Evolutionary conservation across 352 stramenopile genomes (phyloP).

Genomic region (Globisporangium iwayamae): DNA sequence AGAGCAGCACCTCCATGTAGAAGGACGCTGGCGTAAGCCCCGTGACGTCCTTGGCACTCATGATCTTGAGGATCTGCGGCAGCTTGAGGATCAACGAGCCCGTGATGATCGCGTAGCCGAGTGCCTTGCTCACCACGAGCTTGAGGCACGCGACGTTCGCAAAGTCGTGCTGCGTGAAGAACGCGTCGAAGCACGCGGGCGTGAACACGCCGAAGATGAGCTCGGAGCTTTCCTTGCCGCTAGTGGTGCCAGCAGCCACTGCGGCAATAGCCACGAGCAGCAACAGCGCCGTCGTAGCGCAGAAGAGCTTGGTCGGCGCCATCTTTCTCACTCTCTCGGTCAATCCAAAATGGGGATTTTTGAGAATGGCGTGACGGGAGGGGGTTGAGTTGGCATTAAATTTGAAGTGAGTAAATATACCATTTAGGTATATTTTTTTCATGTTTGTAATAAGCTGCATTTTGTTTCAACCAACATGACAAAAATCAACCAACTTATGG

Average conservation of each 20-base stretch:
- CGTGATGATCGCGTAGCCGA: slow-evolving; percentile 87
- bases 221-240: slow-evolving; percentile 25
- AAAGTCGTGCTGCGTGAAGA: slow-evolving; percentile 81
- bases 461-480: no score
- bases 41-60: slow-evolving; percentile 74
- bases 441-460: no score
- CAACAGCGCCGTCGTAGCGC: slow-evolving; percentile 7
- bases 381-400: background rate
- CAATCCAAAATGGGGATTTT: background rate
- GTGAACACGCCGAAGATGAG: slow-evolving; percentile 73
- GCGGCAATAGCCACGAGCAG: slow-evolving; percentile 18
- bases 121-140: slow-evolving; percentile 73
- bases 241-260: background rate
- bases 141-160: slow-evolving; percentile 81
- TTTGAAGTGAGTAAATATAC: no score
- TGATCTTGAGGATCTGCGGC: slow-evolving; percentile 88
- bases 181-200: slow-evolving; percentile 74
- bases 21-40: slow-evolving; percentile 82
- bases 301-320: background rate
- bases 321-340: slow-evolving; percentile 1
- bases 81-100: slow-evolving; percentile 85
- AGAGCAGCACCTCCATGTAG: slow-evolving; percentile 88
- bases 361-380: background rate
- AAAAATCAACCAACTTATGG: no score
- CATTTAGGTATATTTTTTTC: no score